A percentile compares a stretch with the other conserved stretches of the same genome.
Evolutionary conservation across 2,329 filamentous ascomycete genomes (phyloP).

Genomic region (Elsinoe necatrix): DNA sequence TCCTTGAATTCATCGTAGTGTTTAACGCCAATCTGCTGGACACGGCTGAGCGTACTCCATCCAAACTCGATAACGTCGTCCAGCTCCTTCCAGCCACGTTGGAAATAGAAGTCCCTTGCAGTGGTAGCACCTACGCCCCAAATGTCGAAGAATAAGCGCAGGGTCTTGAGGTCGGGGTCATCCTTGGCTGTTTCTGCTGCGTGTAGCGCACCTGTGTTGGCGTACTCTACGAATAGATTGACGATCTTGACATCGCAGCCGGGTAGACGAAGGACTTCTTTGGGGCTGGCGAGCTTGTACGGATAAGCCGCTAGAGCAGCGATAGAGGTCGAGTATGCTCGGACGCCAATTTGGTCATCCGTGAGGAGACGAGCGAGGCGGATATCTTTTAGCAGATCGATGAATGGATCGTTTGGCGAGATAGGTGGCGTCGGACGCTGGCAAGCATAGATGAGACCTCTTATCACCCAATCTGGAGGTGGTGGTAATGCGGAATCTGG

Average conservation of each 20-base stretch:
- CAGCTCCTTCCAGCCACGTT: constrained; percentile 68
- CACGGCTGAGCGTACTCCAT: constrained; percentile 64
- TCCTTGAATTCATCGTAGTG: constrained; percentile 78
- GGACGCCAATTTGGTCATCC: constrained; percentile 68
- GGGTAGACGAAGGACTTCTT: constrained; percentile 50
- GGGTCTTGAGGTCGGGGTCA: constrained; percentile 55
- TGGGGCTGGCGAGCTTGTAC: constrained; percentile 39
- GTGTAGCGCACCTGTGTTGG: constrained; percentile 47
- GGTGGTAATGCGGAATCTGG: constrained; percentile 46
- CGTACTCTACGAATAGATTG: constrained; percentile 68
- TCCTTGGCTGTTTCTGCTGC: constrained; percentile 57
- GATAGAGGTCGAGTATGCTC: constrained; percentile 82
- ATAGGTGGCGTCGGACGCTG: constrained; percentile 64
- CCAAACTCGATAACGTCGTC: constrained; percentile 80
- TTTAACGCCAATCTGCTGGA: constrained; percentile 90
- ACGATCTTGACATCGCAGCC: constrained; percentile 77
- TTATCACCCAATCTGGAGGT: constrained; percentile 59
- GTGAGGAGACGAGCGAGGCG: constrained; percentile 60
- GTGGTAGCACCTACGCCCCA: constrained; percentile 86
- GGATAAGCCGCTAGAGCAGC: constrained; percentile 79
- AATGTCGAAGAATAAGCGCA: constrained; percentile 70
- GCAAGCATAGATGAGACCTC: constrained; percentile 65
- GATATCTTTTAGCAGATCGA: constrained; percentile 66
- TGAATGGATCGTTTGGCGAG: constrained; percentile 66
- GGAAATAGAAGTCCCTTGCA: constrained; percentile 70